These are phyloP conservation scores for Lentinula edodes DNA, from an alignment of 768 basidiomycete genomes.

Conservation along the genomic window DNA sequence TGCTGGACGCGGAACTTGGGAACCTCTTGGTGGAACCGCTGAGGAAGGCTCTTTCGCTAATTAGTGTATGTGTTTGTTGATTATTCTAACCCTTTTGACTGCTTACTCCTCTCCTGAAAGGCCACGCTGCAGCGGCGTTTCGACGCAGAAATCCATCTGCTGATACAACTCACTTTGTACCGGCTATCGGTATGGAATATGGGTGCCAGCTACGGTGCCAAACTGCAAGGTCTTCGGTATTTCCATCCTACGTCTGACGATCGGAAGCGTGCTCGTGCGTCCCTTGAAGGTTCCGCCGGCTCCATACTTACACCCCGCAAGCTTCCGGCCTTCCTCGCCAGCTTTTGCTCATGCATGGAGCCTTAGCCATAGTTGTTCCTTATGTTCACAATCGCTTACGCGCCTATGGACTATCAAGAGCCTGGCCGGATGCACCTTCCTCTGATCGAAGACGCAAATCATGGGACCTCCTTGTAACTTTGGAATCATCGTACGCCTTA, in stretches of 20 bases:
- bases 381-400: conserved; percentile 77
- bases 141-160: conserved; percentile 68
- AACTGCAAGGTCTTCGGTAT: conserved; percentile 75
- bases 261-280: conserved; percentile 30
- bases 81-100: not conserved
- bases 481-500: conserved; percentile 64
- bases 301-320: conserved; percentile 20
- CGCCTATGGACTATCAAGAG: conserved; percentile 67
- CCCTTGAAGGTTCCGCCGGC: conserved; percentile 9
- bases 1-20: conserved; percentile 85
- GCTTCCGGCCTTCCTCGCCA: conserved; percentile 63
- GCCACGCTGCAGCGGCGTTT: conserved; percentile 52
- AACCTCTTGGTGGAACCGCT: conserved; percentile 81
- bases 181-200: conserved; percentile 79
- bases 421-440: conserved; percentile 90
- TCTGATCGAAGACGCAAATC: conserved; percentile 66
- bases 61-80: conserved; percentile 46
- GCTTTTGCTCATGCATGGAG: conserved; percentile 59
- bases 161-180: conserved; percentile 70
- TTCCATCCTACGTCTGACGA: conserved; percentile 21
- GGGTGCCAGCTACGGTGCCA: conserved; percentile 79
- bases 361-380: conserved; percentile 68
- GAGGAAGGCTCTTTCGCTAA: conserved; percentile 57
- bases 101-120: conserved; percentile 30
- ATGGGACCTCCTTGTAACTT: conserved; percentile 62